Percentiles rank a stretch among this genome's conserved stretches.
Evolutionary conservation across 2,329 filamentous ascomycete species (phyloP).

Genomic region (Fonsecaea multimorphosa): DNA sequence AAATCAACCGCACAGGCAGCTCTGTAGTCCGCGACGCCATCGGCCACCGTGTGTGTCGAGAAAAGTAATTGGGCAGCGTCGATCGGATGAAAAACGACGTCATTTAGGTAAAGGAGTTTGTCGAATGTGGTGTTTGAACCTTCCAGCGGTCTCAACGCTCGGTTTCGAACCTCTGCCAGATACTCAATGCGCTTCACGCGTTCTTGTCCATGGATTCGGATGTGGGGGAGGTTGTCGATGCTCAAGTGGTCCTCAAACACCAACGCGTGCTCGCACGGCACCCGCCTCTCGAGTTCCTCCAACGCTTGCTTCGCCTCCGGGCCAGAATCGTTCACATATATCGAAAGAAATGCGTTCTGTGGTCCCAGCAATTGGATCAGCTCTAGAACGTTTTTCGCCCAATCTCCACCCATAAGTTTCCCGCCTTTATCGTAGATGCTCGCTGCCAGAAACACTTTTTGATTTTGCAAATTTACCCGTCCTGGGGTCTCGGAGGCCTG

Average conservation of each 20-base stretch:
- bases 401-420: constrained; percentile 65
- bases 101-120: constrained; percentile 68
- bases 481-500: constrained; percentile 45
- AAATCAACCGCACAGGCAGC: constrained; percentile 79
- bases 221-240: constrained; percentile 61
- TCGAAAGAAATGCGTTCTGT: constrained; percentile 72
- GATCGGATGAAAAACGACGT: constrained; percentile 67
- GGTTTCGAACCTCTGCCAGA: constrained; percentile 74
- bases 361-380: constrained; percentile 70
- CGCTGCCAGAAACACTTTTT: constrained; percentile 76
- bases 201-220: constrained; percentile 65
- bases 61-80: constrained; percentile 67
- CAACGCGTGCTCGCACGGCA: constrained; percentile 60
- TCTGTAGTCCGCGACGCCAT: constrained; percentile 65
- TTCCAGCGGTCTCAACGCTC: constrained; percentile 69
- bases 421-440: constrained; percentile 71
- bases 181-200: constrained; percentile 76
- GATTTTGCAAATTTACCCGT: constrained; percentile 60
- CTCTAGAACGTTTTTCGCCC: constrained; percentile 66
- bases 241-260: constrained; percentile 67
- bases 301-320: constrained; percentile 62
- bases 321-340: constrained; percentile 75
- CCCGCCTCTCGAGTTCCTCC: constrained; percentile 56
- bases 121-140: constrained; percentile 55
- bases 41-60: constrained; percentile 60